Base-by-base conservation (phyloP, 2,329 filamentous ascomycete species). In the Diaporthe sp. region DNA sequence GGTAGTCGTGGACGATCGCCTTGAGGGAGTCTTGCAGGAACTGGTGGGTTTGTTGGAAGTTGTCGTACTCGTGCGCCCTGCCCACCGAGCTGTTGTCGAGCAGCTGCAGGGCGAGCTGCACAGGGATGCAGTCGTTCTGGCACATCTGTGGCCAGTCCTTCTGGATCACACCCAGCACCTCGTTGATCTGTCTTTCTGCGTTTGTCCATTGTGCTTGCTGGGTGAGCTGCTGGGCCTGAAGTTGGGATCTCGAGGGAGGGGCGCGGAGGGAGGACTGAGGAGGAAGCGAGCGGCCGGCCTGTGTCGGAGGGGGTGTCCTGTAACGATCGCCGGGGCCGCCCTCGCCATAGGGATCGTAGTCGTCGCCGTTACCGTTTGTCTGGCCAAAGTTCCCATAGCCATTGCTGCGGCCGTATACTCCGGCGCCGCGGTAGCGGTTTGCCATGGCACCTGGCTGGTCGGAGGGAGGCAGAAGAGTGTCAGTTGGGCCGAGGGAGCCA, bases 1-100 rank as follows among this genome's bases (percentile, higher is more conserved):
- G 96, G 82, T 99, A 96, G 85, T 99, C 96, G 83, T 99, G 98
- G 35, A 99, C 97, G 79, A 99, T 98, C 45, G 92, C 92, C 84
- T 98, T 98, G 74, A 99, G 88, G 13, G 96, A 96, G 79, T 93
- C 93, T 82, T 99, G 96, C n/a, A 99, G 90, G 82, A 97, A 95
- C 77, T 92, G 88, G 82, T 98, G 95, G 61, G 95, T 95, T 78
- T 93, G 88, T 81, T 94, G 89, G 82, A 99, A 99, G 78, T 95
- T 92, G 76, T 89, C 90, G 82, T 98, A 96, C 79, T 97, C 95
- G 82, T 95, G 93, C 61, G 96, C 96, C 77, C 97, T 92, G 28
- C 97, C 97, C 72, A 99, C 91, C 7, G 96, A 98, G 86, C 96
- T 98, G 68, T 91, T 92, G 84, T 99, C 97, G 86, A 98, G 94